A percentile compares a stretch with the other conserved stretches of the same genome.
These are phyloP conservation scores for Saxispiralis lemnorum DNA, from an alignment of 495 filamentous ascomycete species.

Conservation along the genomic window DNA sequence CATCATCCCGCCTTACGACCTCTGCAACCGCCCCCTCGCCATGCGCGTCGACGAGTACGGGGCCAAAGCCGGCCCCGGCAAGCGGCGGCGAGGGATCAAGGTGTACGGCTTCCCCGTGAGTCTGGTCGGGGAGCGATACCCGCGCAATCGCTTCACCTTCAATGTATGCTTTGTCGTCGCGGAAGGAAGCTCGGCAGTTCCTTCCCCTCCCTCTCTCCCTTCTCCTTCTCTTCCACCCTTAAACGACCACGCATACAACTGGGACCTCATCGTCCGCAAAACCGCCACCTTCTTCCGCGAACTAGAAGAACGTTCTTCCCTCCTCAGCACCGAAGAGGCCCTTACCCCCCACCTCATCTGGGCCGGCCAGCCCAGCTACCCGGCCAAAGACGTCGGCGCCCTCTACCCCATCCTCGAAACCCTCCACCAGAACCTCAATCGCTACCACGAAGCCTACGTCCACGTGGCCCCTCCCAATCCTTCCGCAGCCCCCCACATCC, in stretches of 20 bases:
- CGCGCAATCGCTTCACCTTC: constrained; percentile 94
- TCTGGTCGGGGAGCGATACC: constrained; percentile 41
- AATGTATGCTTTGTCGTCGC: constrained; percentile 82
- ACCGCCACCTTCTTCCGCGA: constrained; percentile 69
- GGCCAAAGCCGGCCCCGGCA: neutral
- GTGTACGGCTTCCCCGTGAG: constrained; percentile 81
- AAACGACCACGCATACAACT: constrained; percentile 33
- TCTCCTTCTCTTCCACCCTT: too few relatives aligned
- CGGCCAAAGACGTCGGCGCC: constrained; percentile 6
- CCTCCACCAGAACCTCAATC: constrained; percentile 86
- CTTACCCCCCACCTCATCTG: constrained; percentile 15
- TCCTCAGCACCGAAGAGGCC: constrained; percentile 41
- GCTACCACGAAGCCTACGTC: constrained; percentile 95
- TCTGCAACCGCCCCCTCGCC: constrained; percentile 74
- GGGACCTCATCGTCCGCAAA: constrained; percentile 54
- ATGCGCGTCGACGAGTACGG: constrained; percentile 60
- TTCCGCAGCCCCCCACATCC: constrained; percentile 11
- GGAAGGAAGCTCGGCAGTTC: constrained; percentile 23
- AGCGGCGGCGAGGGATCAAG: too few relatives aligned
- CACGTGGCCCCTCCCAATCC: constrained; percentile 46
- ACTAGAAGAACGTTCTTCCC: constrained; percentile 72
- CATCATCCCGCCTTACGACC: constrained; percentile 80
- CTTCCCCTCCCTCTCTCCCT: too few relatives aligned
- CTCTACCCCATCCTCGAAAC: constrained; percentile 75
- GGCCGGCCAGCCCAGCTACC: constrained; percentile 8